Percentiles rank a stretch among this genome's conserved stretches.
These are phyloP conservation scores for Hibiscus trionum DNA, from an alignment of 345 rosid species.

Conservation along the genomic window DNA sequence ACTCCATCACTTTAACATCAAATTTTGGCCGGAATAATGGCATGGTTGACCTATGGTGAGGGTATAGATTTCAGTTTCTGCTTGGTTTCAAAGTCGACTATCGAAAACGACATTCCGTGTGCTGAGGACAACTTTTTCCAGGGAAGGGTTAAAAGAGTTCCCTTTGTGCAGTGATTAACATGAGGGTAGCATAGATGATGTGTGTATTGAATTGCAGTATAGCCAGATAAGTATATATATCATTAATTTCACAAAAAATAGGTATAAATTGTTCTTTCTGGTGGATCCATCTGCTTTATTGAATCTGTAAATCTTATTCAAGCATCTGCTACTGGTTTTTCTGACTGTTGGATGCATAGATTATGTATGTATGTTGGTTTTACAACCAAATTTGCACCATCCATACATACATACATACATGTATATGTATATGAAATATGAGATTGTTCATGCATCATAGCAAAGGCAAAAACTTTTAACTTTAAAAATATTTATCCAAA, in stretches of 20 bases:
- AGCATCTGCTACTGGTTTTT: background rate
- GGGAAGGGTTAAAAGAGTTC: background rate
- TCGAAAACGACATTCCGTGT: background rate
- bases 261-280: background rate
- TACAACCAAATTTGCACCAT: too few relatives aligned
- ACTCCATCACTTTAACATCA: background rate
- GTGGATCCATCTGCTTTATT: conserved; percentile 4
- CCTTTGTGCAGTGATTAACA: conserved; percentile 9
- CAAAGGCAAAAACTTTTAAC: background rate
- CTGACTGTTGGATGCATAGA: too few relatives aligned
- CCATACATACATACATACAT: too few relatives aligned
- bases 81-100: conserved; percentile 1
- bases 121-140: background rate
- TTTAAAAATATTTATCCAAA: background rate
- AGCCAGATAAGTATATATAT: background rate
- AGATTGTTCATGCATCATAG: background rate
- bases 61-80: conserved; percentile 15
- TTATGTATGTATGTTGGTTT: too few relatives aligned
- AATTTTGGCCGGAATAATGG: conserved; percentile 5
- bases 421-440: background rate
- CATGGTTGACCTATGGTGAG: conserved; percentile 9
- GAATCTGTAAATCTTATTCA: conserved; percentile 18
- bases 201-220: conserved; percentile 8
- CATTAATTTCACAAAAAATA: conserved; percentile 7
- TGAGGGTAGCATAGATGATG: conserved; percentile 3